These are phyloP conservation scores for Aspergillus unguis DNA, from an alignment of 2,329 filamentous ascomycete species.

Conservation along the genomic window DNA sequence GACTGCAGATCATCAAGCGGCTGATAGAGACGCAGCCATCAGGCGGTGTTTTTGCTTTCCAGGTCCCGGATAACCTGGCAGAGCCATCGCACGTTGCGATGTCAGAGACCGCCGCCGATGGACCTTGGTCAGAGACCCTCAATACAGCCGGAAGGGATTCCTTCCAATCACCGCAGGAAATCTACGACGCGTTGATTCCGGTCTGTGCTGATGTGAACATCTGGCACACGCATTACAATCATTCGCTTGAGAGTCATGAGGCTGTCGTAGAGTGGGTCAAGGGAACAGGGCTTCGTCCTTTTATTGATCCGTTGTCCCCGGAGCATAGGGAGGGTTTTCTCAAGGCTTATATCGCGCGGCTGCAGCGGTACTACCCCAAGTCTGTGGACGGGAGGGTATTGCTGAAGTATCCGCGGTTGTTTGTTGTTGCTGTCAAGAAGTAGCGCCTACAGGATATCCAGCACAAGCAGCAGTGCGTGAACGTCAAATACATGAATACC, in stretches of 20 bases:
- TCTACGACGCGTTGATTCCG: slow-evolving; percentile 51
- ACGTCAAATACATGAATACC: not conserved
- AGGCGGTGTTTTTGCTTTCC: slow-evolving; percentile 54
- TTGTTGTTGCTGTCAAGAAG: slow-evolving; percentile 48
- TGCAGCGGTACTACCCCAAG: slow-evolving; percentile 47
- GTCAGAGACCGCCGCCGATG: slow-evolving; percentile 41
- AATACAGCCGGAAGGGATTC: slow-evolving; percentile 42
- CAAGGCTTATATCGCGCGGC: slow-evolving; percentile 43
- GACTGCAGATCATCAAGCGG: slow-evolving; percentile 45
- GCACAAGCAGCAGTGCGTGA: not conserved
- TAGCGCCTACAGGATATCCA: not conserved
- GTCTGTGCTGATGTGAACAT: slow-evolving; percentile 47
- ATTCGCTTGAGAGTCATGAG: slow-evolving; percentile 48
- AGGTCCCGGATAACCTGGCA: slow-evolving; percentile 52
- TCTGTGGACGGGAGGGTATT: slow-evolving; percentile 53
- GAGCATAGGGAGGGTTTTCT: slow-evolving; percentile 46
- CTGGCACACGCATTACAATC: slow-evolving; percentile 56
- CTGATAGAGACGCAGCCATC: slow-evolving; percentile 42
- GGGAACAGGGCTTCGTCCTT: slow-evolving; percentile 56
- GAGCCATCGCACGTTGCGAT: slow-evolving; percentile 53
- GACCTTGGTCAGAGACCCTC: slow-evolving; percentile 40
- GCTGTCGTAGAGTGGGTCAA: slow-evolving; percentile 60
- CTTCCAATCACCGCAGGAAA: slow-evolving; percentile 47
- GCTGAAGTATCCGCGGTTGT: slow-evolving; percentile 55
- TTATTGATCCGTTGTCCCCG: slow-evolving; percentile 46